Percentiles rank a stretch among this genome's conserved stretches.
Conservation (phyloP, 192 early-diverging fungal genomes). For the Obelidium mucronatum region DNA sequence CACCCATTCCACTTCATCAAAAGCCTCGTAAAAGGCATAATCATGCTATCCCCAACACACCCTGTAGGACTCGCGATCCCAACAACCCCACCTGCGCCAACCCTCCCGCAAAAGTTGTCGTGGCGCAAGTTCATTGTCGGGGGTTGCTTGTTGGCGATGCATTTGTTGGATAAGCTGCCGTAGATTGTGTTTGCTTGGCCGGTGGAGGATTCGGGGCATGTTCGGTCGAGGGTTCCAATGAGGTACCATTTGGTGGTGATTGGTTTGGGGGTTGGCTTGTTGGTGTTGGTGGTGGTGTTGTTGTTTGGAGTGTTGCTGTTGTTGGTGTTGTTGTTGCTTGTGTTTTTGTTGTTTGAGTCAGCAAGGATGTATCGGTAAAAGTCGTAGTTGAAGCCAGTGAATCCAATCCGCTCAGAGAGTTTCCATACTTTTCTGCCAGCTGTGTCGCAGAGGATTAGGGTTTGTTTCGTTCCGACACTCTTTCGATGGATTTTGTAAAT, state of each 20-base stretch:
- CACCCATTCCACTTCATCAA: slow-evolving; percentile 17
- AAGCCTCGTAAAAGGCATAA: slow-evolving; percentile 1
- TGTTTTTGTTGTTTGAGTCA: neutral
- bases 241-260: neutral
- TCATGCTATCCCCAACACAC: slow-evolving; percentile 16
- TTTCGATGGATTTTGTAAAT: slow-evolving; percentile 20
- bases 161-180: slow-evolving; percentile 5
- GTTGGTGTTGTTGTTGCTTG: neutral
- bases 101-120: slow-evolving; percentile 17
- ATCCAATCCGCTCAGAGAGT: slow-evolving; percentile 9
- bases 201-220: neutral
- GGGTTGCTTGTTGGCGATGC: neutral
- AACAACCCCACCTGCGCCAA: slow-evolving; percentile 11
- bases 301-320: neutral
- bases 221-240: slow-evolving; percentile 18
- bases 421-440: slow-evolving; percentile 19
- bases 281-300: neutral
- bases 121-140: neutral
- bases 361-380: neutral
- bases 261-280: neutral
- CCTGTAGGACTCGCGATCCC: slow-evolving; percentile 17
- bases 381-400: slow-evolving; percentile 26
- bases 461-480: slow-evolving; percentile 10
- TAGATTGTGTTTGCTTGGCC: slow-evolving; percentile 16
- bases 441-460: slow-evolving; percentile 5